Percentiles rank a stretch among this genome's conserved stretches.
Evolutionary conservation across 108 stramenopile genomes (phyloP).

Genomic region (Nitzschia inconspicua): DNA sequence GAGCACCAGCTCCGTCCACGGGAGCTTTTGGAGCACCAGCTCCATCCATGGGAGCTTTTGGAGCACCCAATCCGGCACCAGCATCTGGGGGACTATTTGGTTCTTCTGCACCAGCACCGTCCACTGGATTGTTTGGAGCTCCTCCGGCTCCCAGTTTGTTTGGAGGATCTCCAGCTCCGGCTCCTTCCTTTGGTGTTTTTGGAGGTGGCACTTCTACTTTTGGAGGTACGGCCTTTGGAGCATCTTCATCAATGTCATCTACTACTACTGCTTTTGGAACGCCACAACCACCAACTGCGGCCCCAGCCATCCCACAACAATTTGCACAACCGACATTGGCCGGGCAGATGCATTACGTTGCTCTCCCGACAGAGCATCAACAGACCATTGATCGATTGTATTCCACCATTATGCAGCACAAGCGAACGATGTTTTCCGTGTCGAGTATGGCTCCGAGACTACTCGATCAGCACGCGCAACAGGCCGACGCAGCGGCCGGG

Average conservation of each 20-base stretch:
- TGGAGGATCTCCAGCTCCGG: constrained; percentile 56
- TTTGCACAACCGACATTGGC: constrained; percentile 40
- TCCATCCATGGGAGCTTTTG: constrained; percentile 42
- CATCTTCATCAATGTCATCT: constrained; percentile 10
- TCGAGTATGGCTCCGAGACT: constrained; percentile 70
- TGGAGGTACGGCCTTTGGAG: constrained; percentile 25
- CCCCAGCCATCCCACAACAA: too few species aligned
- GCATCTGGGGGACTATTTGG: constrained; percentile 39
- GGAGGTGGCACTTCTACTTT: constrained; percentile 34
- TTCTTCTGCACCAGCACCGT: constrained; percentile 32
- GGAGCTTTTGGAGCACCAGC: constrained; percentile 51
- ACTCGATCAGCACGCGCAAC: constrained; percentile 31
- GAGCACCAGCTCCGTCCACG: constrained; percentile 39
- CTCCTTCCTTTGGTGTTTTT: constrained; percentile 55
- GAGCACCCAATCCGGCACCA: constrained; percentile 47
- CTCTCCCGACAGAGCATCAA: constrained; percentile 59
- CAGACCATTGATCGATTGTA: constrained; percentile 68
- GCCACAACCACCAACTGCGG: constrained; percentile 24
- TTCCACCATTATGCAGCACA: constrained; percentile 77
- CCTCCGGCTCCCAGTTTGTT: constrained; percentile 52
- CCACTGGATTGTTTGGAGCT: constrained; percentile 59
- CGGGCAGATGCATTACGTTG: constrained; percentile 54
- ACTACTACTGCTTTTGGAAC: constrained; percentile 26
- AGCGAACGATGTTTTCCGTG: constrained; percentile 54
- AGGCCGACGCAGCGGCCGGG: constrained; percentile 58